Base-by-base conservation (phyloP, 257 asterid species). In the Fraxinus excelsior region DNA sequence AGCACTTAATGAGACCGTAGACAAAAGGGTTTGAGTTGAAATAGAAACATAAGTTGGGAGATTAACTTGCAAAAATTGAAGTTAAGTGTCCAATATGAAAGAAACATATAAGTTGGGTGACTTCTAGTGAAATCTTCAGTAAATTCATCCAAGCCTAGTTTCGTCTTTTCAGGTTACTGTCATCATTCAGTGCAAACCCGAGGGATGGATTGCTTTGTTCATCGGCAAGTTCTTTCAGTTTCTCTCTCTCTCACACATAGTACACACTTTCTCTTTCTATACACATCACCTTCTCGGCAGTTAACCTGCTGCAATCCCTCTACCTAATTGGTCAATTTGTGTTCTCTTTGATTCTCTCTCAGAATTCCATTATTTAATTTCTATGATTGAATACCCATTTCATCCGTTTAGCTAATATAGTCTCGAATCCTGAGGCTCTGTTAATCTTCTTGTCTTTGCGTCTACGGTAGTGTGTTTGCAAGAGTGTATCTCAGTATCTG, bases 141-240 rank as follows among this genome's bases (percentile, higher is more conserved):
- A 23, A 74, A 82, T 68, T 32, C 72, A 37, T 6, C 70, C 28
- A 72, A 69, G 82, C 37, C 75, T 77, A 83, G 28, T 78, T 79
- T 73, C 80, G 94, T 89, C 89, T 28, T 84, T 31, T 31, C 32
- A 31, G 32, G 2, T 31, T 31, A 31, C 32, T 68, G 68, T 80
- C 82, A 74, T 62, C 18, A 21, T 7, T 25, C 67, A 21, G 68
- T 0, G 34, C 34, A 62, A 62, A 62, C 16, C 34, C 8, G n/a
- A 25, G 68, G 16, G 85, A 89, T 92, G 92, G 91, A 96, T 92
- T 94, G 92, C 85, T 58, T n/a, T 21, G 29, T 94, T 94, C 88
- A 90, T 2, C 8, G 14, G 97, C 96, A 88, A 90, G 29, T 84
- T 87, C 77, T 86, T 74, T 84, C 81, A 71, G 26, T 19, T 23